Evolutionary conservation across 2,329 filamentous ascomycete genomes (phyloP).

Genomic region (Aureobasidium sp.): DNA sequence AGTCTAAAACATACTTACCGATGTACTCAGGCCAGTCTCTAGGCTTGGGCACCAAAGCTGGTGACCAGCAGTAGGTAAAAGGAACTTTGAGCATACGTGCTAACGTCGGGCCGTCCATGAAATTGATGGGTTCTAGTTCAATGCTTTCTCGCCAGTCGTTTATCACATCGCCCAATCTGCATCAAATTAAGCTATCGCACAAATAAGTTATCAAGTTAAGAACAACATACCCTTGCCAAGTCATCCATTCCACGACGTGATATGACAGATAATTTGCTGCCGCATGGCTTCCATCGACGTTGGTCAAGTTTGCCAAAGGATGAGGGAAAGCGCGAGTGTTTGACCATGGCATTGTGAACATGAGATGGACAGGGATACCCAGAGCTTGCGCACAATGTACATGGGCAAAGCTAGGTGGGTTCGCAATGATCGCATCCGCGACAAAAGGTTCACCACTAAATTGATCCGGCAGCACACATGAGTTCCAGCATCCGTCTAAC

Average conservation of each 20-base stretch:
- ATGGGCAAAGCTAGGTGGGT: constrained; percentile 70
- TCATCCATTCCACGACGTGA: constrained; percentile 80
- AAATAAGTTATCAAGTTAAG: background rate
- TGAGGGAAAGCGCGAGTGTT: constrained; percentile 81
- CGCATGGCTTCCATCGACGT: constrained; percentile 66
- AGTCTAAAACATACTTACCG: constrained; percentile 40
- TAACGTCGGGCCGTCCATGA: constrained; percentile 77
- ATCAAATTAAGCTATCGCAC: constrained; percentile 28
- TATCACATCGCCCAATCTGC: constrained; percentile 61
- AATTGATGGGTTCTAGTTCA: constrained; percentile 67
- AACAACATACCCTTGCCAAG: constrained; percentile 68
- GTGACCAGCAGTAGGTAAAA: constrained; percentile 89
- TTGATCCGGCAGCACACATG: constrained; percentile 46
- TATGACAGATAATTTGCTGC: constrained; percentile 80
- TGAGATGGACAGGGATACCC: constrained; percentile 70
- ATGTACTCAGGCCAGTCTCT: constrained; percentile 68
- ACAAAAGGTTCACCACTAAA: constrained; percentile 53
- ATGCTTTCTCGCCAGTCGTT: constrained; percentile 68
- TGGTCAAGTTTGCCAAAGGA: constrained; percentile 74
- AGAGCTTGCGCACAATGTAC: constrained; percentile 69
- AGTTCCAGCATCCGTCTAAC: constrained; percentile 78
- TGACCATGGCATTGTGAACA: constrained; percentile 96
- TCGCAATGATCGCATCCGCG: constrained; percentile 74
- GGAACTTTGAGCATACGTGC: constrained; percentile 69
- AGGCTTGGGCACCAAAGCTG: constrained; percentile 70